These are phyloP conservation scores for Candida tallmaniae DNA, from an alignment of 805 yeast genomes.

Conservation along the genomic window DNA sequence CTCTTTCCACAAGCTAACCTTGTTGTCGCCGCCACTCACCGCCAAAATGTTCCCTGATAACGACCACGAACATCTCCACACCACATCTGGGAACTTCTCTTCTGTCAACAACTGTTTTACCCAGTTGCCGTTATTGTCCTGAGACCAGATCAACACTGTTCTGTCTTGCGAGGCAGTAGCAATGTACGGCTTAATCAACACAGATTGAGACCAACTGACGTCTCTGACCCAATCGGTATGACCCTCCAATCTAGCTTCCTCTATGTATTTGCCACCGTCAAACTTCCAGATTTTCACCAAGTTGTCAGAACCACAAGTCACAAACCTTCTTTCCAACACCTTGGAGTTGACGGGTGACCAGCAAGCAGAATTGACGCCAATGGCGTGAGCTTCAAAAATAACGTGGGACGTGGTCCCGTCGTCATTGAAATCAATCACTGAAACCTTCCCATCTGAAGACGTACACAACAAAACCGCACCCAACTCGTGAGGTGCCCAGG, in stretches of 20 bases:
- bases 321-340: conserved; percentile 63
- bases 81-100: conserved; percentile 91
- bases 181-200: conserved; percentile 79
- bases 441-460: conserved; percentile 89
- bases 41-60: conserved; percentile 94
- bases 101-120: conserved; percentile 67
- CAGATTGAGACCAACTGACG: conserved; percentile 96
- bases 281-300: conserved; percentile 86
- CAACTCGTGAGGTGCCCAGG: conserved; percentile 97
- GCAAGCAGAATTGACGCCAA: conserved; percentile 90
- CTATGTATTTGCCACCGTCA: conserved; percentile 57
- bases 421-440: conserved; percentile 86
- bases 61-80: conserved; percentile 99
- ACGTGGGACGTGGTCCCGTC: conserved; percentile 74
- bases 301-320: conserved; percentile 94
- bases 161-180: conserved; percentile 97
- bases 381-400: conserved; percentile 75
- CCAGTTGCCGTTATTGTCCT: conserved; percentile 70
- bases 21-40: conserved; percentile 93
- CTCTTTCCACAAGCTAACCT: conserved; percentile 95
- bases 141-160: conserved; percentile 93
- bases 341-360: conserved; percentile 74
- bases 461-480: conserved; percentile 90
- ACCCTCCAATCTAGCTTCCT: conserved; percentile 78
- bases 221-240: conserved; percentile 99